These are phyloP conservation scores for Botrytis cinerea DNA, from an alignment of 2,329 filamentous ascomycete genomes.

Conservation along the genomic window DNA sequence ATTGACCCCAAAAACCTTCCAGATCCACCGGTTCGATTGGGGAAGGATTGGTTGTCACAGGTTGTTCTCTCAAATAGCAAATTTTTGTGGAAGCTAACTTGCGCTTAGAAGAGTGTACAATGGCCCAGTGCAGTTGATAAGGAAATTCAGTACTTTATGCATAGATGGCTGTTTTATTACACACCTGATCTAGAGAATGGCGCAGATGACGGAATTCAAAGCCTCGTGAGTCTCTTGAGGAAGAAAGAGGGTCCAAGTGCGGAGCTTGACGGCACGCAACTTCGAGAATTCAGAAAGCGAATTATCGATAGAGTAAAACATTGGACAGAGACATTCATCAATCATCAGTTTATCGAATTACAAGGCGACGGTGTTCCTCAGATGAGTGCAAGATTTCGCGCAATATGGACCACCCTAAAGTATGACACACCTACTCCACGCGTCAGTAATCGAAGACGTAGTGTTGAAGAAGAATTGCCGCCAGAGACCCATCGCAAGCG, in stretches of 20 bases:
- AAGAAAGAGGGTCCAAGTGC: not conserved
- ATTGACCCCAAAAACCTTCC: conserved; percentile 16
- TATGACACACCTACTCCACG: conserved; percentile 13
- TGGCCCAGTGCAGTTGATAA: conserved; percentile 21
- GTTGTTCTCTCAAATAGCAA: not conserved
- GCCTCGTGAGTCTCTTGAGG: conserved; percentile 10
- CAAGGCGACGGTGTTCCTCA: conserved; percentile 14
- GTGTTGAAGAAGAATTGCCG: not conserved
- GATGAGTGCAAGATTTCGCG: conserved; percentile 22
- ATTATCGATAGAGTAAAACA: conserved; percentile 21
- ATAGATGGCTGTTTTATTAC: conserved; percentile 21
- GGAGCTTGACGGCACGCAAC: conserved; percentile 2
- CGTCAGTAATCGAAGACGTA: not conserved
- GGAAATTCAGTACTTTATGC: conserved; percentile 23
- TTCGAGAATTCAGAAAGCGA: conserved; percentile 18
- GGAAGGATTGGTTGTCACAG: conserved; percentile 23
- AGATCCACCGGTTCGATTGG: conserved; percentile 3
- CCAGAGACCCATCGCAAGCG: conserved; percentile 15
- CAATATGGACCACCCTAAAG: conserved; percentile 17
- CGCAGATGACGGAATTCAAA: conserved; percentile 19
- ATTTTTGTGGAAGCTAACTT: conserved; percentile 6
- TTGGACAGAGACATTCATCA: conserved; percentile 21
- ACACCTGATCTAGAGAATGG: conserved; percentile 6
- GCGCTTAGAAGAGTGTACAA: conserved; percentile 5
- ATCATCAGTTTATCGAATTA: conserved; percentile 20